Evolutionary conservation across 257 asterid genomes (phyloP), one percentile per base, ranked within the genome.

Genomic region (Fraxinus quadrangulata): DNA sequence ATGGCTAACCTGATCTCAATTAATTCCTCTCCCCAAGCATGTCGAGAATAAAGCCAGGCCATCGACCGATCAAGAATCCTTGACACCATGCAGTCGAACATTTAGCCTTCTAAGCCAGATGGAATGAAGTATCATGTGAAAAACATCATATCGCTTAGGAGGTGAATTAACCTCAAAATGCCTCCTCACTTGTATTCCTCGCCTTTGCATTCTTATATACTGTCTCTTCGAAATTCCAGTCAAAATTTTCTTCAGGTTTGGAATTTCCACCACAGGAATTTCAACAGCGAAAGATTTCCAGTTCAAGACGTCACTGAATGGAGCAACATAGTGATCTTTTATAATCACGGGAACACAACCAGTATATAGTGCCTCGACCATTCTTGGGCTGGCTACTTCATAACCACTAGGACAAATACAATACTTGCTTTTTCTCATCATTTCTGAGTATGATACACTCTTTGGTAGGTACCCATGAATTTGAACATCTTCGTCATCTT

Each of bases 391-490:
- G 0, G 97, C 98, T 6, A 94, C 98, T 85, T 94, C 98, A 70
- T 89, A 94, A 1, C 97, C 97, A 78, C 98, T 94, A 0, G 98
- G 96, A 83, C 98, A 94, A 6, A 94, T 78, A 86, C 98, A 94
- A 77, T 87, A 94, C 34, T 85, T 84, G 85, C 96, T 89, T 65
- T 82, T 81, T 74, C 89, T 79, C 90, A 94, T 84, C 97, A 92
- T 89, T 1, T 83, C 96, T 67, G 85, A 88, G 71, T 94, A 94
- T n/a, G 94, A 87, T 0, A 89, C 74, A 2, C 85, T 86, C 17
- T 84, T 71, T 4, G 94, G 93, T 13, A 94, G 89, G 87, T 94
- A 89, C 39, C 21, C 71, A 80, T 89, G 81, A 51, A 92, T 77
- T 67, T 85, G 92, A 1, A 94, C 88, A 16, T 90, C 98, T 24